These are phyloP conservation scores for Lipomyces orientalis DNA, from an alignment of 805 yeast species.

Conservation along the genomic window DNA sequence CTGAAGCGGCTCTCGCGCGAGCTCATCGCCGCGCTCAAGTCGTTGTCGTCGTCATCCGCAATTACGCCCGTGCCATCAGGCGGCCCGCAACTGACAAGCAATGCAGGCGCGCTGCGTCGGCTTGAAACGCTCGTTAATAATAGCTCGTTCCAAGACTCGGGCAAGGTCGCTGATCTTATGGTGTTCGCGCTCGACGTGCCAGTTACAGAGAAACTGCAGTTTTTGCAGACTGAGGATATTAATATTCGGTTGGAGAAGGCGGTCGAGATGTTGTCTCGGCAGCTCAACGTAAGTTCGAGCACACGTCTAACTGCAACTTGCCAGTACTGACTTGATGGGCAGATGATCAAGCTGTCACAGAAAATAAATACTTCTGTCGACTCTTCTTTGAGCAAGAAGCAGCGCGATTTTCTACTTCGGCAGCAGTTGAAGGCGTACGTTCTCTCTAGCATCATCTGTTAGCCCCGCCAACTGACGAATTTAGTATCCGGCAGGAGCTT, in stretches of 20 bases:
- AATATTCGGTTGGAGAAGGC: conserved; percentile 38
- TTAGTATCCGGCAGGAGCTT: conserved; percentile 38
- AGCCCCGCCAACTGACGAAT: not conserved
- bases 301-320: not conserved
- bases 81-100: not conserved
- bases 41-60: not conserved
- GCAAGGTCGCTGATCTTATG: conserved; percentile 46
- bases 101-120: conserved; percentile 21
- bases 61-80: not conserved
- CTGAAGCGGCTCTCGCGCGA: conserved; percentile 35
- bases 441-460: not conserved
- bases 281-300: conserved; percentile 22
- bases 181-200: conserved; percentile 47
- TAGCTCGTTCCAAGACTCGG: conserved; percentile 39
- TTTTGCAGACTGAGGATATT: conserved; percentile 43
- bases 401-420: conserved; percentile 41
- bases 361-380: conserved; percentile 40
- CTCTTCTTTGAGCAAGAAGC: conserved; percentile 38
- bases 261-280: conserved; percentile 26
- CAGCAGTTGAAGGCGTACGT: conserved; percentile 37
- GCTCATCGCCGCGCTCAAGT: conserved; percentile 25
- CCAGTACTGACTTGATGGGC: not conserved
- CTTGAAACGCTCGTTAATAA: conserved; percentile 30
- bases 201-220: conserved; percentile 41
- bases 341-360: conserved; percentile 35